Percentiles rank a stretch among this genome's conserved stretches.
Conservation (phyloP, 1,284 basidiomycete species). For the Sanghuangporus baumii region DNA sequence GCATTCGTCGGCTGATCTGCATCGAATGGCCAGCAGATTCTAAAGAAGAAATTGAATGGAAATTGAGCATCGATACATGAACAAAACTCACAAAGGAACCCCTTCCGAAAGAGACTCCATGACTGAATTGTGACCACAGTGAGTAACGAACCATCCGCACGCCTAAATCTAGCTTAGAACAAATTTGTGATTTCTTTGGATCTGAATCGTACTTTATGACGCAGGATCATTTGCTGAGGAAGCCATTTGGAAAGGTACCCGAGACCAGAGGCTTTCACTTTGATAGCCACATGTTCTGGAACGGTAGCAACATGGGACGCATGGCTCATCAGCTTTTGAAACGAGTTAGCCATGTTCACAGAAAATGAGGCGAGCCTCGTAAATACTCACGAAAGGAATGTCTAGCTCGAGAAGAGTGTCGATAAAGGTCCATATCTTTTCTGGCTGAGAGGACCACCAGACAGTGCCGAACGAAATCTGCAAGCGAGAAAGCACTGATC, state of each 20-base stretch:
- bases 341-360: not conserved
- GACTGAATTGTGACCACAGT: slow-evolving; percentile 19
- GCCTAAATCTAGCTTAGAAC: slow-evolving; percentile 5
- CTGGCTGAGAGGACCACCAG: slow-evolving; percentile 14
- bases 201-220: slow-evolving; percentile 6
- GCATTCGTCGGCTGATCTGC: slow-evolving; percentile 25
- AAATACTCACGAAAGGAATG: slow-evolving; percentile 16
- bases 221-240: slow-evolving; percentile 18
- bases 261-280: slow-evolving; percentile 12
- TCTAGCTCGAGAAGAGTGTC: slow-evolving; percentile 11
- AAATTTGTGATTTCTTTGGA: not conserved
- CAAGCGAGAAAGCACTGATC: not conserved
- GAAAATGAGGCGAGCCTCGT: not conserved
- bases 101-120: slow-evolving; percentile 18
- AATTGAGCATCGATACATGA: not conserved
- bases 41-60: not conserved
- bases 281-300: slow-evolving; percentile 9
- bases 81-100: slow-evolving; percentile 15
- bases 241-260: slow-evolving; percentile 15
- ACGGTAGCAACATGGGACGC: slow-evolving; percentile 7
- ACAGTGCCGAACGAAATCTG: slow-evolving; percentile 19
- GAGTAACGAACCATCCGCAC: slow-evolving; percentile 20
- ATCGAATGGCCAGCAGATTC: slow-evolving; percentile 26
- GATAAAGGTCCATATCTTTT: slow-evolving; percentile 16
- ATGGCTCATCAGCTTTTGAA: slow-evolving; percentile 14